A percentile compares a stretch with the other conserved stretches of the same genome.
These are phyloP conservation scores for Entamoeba dispar DNA, from an alignment of 208 protist genomes.

Conservation along the genomic window DNA sequence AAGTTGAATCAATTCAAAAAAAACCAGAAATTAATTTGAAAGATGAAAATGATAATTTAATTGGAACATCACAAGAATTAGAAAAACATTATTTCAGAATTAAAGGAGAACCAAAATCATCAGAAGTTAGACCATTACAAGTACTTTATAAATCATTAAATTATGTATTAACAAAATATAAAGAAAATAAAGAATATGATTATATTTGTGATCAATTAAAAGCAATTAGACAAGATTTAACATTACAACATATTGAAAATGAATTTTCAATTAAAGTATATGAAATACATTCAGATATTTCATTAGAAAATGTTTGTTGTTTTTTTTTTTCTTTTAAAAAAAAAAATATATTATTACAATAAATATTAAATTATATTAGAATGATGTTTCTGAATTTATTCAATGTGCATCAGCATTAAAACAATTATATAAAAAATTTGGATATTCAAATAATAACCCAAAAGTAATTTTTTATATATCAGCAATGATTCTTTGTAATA, in stretches of 20 bases:
- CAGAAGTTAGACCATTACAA: neutral
- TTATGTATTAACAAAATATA: neutral
- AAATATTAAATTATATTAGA: neutral
- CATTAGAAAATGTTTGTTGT: neutral
- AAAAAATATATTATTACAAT: neutral
- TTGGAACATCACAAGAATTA: neutral
- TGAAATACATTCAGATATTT: neutral
- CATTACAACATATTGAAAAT: neutral
- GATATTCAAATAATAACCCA: neutral
- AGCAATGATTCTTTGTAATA: neutral
- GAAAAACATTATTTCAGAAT: neutral
- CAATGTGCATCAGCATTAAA: neutral
- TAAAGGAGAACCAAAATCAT: neutral
- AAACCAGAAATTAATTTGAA: neutral
- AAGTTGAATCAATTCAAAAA: neutral
- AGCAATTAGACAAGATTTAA: conserved; percentile 4
- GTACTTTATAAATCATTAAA: neutral
- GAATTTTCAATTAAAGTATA: conserved; percentile 7
- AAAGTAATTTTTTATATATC: neutral
- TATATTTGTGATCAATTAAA: conserved; percentile 10
- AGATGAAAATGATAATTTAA: neutral
- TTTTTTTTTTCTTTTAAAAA: neutral
- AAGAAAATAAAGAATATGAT: neutral
- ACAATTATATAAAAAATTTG: neutral
- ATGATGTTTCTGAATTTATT: conserved; percentile 2